Base-by-base conservation (phyloP, 176 grass and related monocot genomes). In the Guadua angustifolia region DNA sequence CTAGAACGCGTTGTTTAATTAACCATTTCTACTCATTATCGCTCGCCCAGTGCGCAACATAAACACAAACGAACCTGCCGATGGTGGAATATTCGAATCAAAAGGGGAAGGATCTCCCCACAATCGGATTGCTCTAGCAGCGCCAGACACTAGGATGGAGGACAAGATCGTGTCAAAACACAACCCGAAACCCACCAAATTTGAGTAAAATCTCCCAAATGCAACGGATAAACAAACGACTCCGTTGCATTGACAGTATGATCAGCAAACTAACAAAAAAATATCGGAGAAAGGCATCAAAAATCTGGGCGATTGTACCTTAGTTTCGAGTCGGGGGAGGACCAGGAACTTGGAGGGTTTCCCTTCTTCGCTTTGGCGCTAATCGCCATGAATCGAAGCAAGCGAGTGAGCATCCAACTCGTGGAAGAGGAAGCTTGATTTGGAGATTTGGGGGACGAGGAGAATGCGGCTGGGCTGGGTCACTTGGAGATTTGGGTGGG, bases 301-400 rank as follows among this genome's bases (percentile, higher is more conserved):
- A 80, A 39, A 52, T n/a, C 21, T 13, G 33, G 55, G 66, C 4
- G 9, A 68, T 17, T 10, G 2, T 61, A 64, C 84, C 77, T 73
- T 49, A n/a, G 44, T 16, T 63, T 25, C 9, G 1, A 7, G 43
- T 6, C 13, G 53, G 29, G 26, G 24, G 5, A 57, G 9, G 18
- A 4, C 50, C 39, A 35, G 19, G 17, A 47, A 13, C 44, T n/a
- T 16, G 5, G 44, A 74, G 45, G 57, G 57, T 2, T 50, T 44
- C 16, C 65, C 55, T 77, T 18, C 6, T 17, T 17, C 51, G 51
- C 29, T 29, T 29, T 29, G 29, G 29, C 29, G 29, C 22, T 80
- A 80, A 67, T 75, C 70, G 46, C 49, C 69, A 82, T 81, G 52
- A 63, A 68, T 68, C 50, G 85, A 58, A 57, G 69, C 18, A 55